Percentiles rank a stretch among this genome's conserved stretches.
Evolutionary conservation across 75 land plant genomes (phyloP).

Genomic region (Pseudotsuga menziesii): DNA sequence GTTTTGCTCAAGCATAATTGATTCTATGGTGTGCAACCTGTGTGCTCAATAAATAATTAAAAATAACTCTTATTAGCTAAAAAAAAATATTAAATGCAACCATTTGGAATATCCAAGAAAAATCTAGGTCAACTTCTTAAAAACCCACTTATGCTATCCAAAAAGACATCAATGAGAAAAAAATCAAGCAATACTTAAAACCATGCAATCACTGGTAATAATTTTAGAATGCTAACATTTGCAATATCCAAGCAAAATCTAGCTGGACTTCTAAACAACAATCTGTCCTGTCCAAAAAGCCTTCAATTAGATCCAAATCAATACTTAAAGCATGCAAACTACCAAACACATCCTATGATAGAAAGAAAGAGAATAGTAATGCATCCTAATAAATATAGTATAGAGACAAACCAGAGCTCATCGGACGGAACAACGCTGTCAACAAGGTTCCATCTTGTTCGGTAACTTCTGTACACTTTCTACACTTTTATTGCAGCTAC

Average conservation of each 20-base stretch:
- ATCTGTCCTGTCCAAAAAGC: neutral
- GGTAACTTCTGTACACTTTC: conserved; percentile 76
- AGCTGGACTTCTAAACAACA: neutral
- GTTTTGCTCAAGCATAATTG: neutral
- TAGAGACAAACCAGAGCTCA: conserved; percentile 17
- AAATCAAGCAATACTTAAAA: too few relatives aligned
- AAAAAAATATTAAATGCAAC: neutral
- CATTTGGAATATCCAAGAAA: neutral
- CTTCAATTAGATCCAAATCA: neutral
- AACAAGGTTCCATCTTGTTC: conserved; percentile 77
- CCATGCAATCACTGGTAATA: too few relatives aligned
- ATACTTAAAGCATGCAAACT: neutral
- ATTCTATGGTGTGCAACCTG: neutral
- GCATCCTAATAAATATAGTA: neutral
- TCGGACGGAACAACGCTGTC: conserved; percentile 81
- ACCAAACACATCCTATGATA: neutral
- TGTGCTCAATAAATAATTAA: neutral
- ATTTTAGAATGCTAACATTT: too few relatives aligned
- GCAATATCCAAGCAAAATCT: too few relatives aligned
- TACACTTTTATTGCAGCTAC: conserved; percentile 74
- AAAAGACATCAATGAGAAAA: neutral
- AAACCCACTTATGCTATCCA: neutral
- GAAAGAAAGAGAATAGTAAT: neutral
- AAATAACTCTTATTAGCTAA: neutral
- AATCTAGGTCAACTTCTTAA: neutral